A percentile compares a stretch with the other conserved stretches of the same genome.
These are phyloP conservation scores for Teunomyces stri DNA, from an alignment of 805 yeast genomes.

Conservation along the genomic window DNA sequence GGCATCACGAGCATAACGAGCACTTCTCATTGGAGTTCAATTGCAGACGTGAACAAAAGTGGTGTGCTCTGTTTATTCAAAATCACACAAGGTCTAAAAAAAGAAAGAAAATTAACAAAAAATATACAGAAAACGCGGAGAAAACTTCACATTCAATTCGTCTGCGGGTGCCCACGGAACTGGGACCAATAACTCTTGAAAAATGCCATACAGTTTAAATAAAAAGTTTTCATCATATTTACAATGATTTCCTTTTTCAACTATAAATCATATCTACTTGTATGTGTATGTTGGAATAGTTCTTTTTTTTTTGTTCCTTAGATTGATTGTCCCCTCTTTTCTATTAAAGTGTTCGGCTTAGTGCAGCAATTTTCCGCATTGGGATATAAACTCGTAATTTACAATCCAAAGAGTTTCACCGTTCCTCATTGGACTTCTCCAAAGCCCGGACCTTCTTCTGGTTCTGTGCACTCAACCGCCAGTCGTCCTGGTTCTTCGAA, in stretches of 20 bases:
- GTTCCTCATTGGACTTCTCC: constrained; percentile 9
- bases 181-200: too few species aligned
- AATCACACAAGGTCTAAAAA: background rate
- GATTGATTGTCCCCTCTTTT: too few species aligned
- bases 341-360: too few species aligned
- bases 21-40: constrained; percentile 14
- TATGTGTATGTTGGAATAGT: background rate
- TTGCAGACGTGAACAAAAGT: background rate
- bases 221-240: too few species aligned
- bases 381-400: background rate
- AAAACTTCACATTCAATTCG: background rate
- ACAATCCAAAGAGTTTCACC: background rate
- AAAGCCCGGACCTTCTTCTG: constrained; percentile 25
- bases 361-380: constrained; percentile 1
- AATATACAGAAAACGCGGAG: constrained; percentile 1
- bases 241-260: too few species aligned
- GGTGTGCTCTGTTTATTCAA: background rate
- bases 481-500: constrained; percentile 60
- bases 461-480: constrained; percentile 64
- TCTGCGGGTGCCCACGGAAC: background rate
- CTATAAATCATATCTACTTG: too few species aligned
- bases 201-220: too few species aligned
- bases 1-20: constrained; percentile 28
- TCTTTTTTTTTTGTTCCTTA: background rate
- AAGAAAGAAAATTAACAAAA: background rate